Evolutionary conservation across 2,329 filamentous ascomycete species (phyloP), one percentile per base, ranked within the genome.

Genomic region (Claviceps paspali): DNA sequence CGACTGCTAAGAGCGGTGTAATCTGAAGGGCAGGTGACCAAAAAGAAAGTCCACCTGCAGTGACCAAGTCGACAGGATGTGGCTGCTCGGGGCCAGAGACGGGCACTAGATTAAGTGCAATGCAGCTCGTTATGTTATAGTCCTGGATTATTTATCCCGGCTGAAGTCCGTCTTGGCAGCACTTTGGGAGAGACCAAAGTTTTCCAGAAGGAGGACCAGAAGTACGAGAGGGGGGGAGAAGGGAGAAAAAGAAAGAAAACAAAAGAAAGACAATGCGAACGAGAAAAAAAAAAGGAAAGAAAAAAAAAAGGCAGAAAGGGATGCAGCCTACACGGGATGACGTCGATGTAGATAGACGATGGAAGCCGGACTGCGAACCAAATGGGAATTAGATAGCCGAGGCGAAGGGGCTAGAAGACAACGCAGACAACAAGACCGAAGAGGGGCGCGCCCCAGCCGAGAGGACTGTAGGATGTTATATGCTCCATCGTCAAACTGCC

Each of bases 51-150:
- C 29, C 29, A 33, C 36, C 32, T 35, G 32, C 32, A 29, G 27
- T 29, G 36, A 41, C 33, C 29, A 36, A 39, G 28, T 41, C 39
- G 33, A 36, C 36, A 29, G 30, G 17, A 14, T 18, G 22, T 24
- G 31, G 32, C 28, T 32, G 28, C 22, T 35, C 26, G 23, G 35
- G n/a, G 26, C 21, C 27, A 35, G 21, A 36, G 19, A 27, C 24
- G 33, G 26, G 31, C 35, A 41, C 36, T 41, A 33, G 29, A 41
- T 39, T 27, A 39, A 39, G 40, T 41, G 40, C 40, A 36, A 28
- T 14, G 26, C 6, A 36, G n/a, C 30, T 23, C 35, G 27, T 35
- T 36, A 36, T 14, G 23, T 32, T 36, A 36, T 28, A 39, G 29
- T 33, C 32, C 40, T 41, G 28, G 26, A 27, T 36, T 12, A 33